phyloP scores from a whole-genome alignment of 352 stramenopile genomes.

The Aphanomyces astaci region DNA sequence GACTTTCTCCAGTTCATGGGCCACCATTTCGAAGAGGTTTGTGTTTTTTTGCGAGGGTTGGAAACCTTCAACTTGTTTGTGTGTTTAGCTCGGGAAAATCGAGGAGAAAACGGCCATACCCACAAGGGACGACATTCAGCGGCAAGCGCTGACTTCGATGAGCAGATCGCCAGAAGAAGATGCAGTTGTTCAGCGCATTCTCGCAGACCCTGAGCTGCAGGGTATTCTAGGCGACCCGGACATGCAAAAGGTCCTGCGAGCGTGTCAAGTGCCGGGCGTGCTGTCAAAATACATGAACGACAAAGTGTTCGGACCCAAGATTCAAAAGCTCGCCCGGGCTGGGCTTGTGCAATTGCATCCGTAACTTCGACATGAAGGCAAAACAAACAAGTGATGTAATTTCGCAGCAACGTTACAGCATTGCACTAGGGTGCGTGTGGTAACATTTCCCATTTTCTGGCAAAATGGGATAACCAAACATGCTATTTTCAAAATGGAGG shows the following conservation, averaged over 20 bases:
- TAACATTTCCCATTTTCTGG: no score
- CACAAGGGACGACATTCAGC: conserved; percentile 35
- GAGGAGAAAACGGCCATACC: conserved; percentile 20
- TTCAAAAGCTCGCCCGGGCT: conserved; percentile 45
- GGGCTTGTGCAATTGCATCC: conserved; percentile 47
- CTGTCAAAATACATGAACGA: conserved; percentile 42
- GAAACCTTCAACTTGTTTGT: neutral
- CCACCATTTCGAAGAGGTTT: conserved; percentile 68
- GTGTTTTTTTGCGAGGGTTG: neutral
- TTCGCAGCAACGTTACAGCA: no score
- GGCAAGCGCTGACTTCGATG: conserved; percentile 52
- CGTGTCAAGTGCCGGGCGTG: conserved; percentile 34
- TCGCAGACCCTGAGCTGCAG: conserved; percentile 56
- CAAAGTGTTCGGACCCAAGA: conserved; percentile 38
- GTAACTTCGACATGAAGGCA: neutral
- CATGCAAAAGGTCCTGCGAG: conserved; percentile 49
- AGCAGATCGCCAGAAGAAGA: conserved; percentile 49
- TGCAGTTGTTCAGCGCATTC: conserved; percentile 53
- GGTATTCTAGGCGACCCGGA: conserved; percentile 44
- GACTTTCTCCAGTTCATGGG: conserved; percentile 71
- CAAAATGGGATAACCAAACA: no score
- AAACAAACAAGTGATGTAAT: no score
- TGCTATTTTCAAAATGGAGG: no score
- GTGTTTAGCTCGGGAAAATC: conserved; percentile 37
- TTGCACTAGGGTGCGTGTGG: no score